Base-by-base conservation (phyloP, 2,329 filamentous ascomycete species). In the Monosporascus sp. region DNA sequence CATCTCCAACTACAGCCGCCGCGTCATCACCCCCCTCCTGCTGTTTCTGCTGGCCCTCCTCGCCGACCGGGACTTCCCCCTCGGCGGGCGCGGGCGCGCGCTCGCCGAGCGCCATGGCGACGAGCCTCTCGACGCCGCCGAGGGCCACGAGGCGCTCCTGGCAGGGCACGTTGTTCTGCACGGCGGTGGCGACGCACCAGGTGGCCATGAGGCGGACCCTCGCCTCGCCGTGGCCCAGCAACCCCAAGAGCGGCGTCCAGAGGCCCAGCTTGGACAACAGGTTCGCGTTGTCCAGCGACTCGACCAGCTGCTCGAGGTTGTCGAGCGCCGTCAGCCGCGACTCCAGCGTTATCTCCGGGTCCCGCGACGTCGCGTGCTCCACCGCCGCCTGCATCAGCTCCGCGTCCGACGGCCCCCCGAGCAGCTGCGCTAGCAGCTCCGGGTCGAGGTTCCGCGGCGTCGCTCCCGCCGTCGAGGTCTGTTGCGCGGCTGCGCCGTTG, bases 201-300 rank as follows among this genome's bases (percentile, higher is more conserved):
- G 91, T 91, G 3, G 93, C 92, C 82, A 91, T 91, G 63, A 79
- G 84, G 59, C 92, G 79, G 65, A 96, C 76, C 58, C 94, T 88
- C 6, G 78, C 68, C 65, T 94, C 87, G 11, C 81, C 77, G 64
- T 86, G 79, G 49, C 78, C 76, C 15, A 99, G 77, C 58, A 88
- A 83, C 8, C 78, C 72, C 11, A 97, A 76, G 40, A 99, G 77
- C 9, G 90, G 90, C 11, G 82, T 80, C 94, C 94, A 99, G 35
- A 97, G 78, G 7, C 81, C 80, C 20, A 97, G 75, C 28, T 81
- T 81, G 60, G 85, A 85, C 62, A 99, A 82, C 73, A 97, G 95
- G 77, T 97, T 99, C 54, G 94, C 93, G 70, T 99, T 99, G 78
- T 99, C 94, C 63, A 97, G 84, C 58, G 83, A 85, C 76, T 97